Percentiles rank a stretch among this genome's conserved stretches.
Conservation (phyloP, 345 rosid genomes). For the Hypericum androsaemum region DNA sequence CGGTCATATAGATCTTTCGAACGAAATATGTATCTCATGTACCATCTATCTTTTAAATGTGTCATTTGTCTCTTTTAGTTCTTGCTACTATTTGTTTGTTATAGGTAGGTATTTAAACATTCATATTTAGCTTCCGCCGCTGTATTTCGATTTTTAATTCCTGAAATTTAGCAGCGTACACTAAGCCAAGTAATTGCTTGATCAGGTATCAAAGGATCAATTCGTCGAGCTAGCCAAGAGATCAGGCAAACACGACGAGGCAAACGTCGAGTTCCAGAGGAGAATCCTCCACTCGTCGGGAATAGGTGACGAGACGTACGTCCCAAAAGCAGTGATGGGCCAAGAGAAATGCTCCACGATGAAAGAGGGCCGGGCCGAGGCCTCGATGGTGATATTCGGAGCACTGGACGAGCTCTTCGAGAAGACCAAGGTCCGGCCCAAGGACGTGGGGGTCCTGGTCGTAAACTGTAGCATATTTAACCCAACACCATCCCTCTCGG, state of each 20-base stretch:
- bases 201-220: constrained; percentile 30
- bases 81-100: background rate
- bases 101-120: background rate
- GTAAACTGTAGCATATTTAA: constrained; percentile 47
- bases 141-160: too few relatives aligned
- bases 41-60: too few relatives aligned
- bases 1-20: too few relatives aligned
- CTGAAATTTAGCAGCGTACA: background rate
- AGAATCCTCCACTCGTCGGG: constrained; percentile 43
- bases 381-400: constrained; percentile 42
- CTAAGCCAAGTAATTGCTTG: constrained; percentile 10
- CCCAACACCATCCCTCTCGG: constrained; percentile 44
- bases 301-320: constrained; percentile 35
- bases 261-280: constrained; percentile 35
- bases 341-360: constrained; percentile 20
- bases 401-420: constrained; percentile 40
- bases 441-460: constrained; percentile 36
- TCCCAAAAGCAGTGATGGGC: constrained; percentile 36
- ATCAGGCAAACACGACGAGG: constrained; percentile 31
- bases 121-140: too few relatives aligned
- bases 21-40: too few relatives aligned
- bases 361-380: constrained; percentile 44
- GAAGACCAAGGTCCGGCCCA: constrained; percentile 25
- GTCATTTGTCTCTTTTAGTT: too few relatives aligned
- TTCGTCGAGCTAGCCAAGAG: constrained; percentile 36